These are phyloP conservation scores for Backusella liffmaniae DNA, from an alignment of 192 early-diverging fungal genomes.

Conservation along the genomic window DNA sequence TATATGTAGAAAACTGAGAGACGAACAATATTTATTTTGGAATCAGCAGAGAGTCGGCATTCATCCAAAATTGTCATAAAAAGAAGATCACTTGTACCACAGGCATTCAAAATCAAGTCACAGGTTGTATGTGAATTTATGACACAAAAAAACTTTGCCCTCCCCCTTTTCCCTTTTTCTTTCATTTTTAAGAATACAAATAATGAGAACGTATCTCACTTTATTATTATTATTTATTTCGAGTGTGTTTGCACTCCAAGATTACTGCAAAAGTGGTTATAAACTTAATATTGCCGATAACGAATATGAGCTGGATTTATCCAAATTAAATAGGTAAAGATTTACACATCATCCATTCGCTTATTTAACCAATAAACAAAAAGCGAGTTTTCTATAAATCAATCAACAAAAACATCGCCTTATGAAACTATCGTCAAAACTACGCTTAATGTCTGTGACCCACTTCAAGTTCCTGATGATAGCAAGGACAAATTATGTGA, in stretches of 20 bases:
- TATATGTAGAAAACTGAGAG: slow-evolving; percentile 75
- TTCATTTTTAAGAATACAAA: not conserved
- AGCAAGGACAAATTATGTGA: slow-evolving; percentile 13
- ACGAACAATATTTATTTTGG: slow-evolving; percentile 94
- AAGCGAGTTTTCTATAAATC: slow-evolving; percentile 8
- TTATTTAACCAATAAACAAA: not conserved
- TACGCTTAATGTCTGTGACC: slow-evolving; percentile 28
- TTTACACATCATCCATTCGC: not conserved
- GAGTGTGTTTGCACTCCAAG: slow-evolving; percentile 7
- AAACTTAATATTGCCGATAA: slow-evolving; percentile 7
- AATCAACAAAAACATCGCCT: slow-evolving; percentile 11
- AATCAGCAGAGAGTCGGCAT: slow-evolving; percentile 58
- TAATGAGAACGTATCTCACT: not conserved
- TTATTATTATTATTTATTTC: not conserved
- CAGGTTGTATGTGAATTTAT: too few relatives aligned
- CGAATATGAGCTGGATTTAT: slow-evolving; percentile 22
- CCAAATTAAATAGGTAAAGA: slow-evolving; percentile 26
- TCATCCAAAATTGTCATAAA: not conserved
- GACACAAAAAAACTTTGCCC: not conserved
- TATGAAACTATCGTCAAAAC: slow-evolving; percentile 1
- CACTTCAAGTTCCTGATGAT: slow-evolving; percentile 13
- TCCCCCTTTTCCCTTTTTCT: not conserved
- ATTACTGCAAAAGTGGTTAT: slow-evolving; percentile 26
- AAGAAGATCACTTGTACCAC: not conserved
- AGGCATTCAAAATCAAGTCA: not conserved